Evolutionary conservation across 1,284 basidiomycete genomes (phyloP), one percentile per base, ranked within the genome.

Genomic region (Ganoderma boninense): DNA sequence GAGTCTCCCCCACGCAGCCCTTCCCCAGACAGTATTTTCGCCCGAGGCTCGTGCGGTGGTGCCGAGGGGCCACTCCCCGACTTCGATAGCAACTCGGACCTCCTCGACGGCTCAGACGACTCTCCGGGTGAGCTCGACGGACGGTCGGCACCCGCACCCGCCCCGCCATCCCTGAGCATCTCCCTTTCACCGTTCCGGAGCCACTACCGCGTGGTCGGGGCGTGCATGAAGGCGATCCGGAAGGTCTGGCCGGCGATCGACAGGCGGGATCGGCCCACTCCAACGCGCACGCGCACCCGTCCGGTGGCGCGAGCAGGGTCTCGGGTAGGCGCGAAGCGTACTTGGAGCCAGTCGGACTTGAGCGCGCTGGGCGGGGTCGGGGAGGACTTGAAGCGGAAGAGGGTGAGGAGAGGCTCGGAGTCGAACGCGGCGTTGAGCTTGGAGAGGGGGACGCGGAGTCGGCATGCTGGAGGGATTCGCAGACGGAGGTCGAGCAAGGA

Each of bases 211-310:
- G 44, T 62, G 42, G 61, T 62, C 23, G 43, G 61, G 4, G 61
- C 42, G 42, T 62, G 61, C 42, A 62, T 62, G 61, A 42, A 14
- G 7, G 61, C 61, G 40, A 62, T 62, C 61, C 38, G 42, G 38
- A 62, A 62, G 61, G 61, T 62, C 38, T 62, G 61, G 61, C 61
- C 61, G 26, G 16, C 20, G 23, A 42, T 62, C 23, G 61, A 62
- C 42, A 23, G 42, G 16, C 40, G 40, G 61, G 20, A 62, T 26
- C 2, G n/a, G 18, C n/a, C n/a, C 10, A 32, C 14, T 6, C 16
- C 7, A 23, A 49, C 46, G 1, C 46, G 46, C 8, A 38, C 38
- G 7, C 49, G 49, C 10, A 0, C 32, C 7, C 56, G 56, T n/a
- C 16, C 56, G 56, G 8, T 18, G 29, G 18, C 42, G 42, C 38